Percentiles rank a stretch among this genome's conserved stretches.
phyloP scores from a whole-genome alignment of 495 filamentous ascomycete species.

The Chaetomidium leptoderma region DNA sequence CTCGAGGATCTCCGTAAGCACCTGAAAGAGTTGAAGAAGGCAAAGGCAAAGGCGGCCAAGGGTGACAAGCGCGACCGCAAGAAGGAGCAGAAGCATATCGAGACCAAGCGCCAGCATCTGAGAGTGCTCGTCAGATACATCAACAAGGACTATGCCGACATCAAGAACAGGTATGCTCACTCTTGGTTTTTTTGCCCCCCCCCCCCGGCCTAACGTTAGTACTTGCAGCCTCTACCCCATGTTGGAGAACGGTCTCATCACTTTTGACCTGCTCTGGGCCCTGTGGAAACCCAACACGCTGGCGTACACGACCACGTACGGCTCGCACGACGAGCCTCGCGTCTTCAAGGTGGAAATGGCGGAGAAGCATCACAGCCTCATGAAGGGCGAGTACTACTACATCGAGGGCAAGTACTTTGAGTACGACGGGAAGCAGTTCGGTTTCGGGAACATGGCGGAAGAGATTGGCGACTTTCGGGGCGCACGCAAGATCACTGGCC shows the following conservation, averaged over 20 bases:
- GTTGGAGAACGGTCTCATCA: constrained; percentile 78
- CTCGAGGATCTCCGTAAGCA: constrained; percentile 66
- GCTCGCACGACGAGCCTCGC: constrained; percentile 72
- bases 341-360: constrained; percentile 88
- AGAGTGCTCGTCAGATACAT: constrained; percentile 78
- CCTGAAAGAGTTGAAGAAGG: constrained; percentile 62
- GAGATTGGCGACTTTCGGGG: constrained; percentile 80
- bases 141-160: constrained; percentile 74
- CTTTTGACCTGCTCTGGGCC: constrained; percentile 87
- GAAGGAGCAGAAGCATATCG: constrained; percentile 62
- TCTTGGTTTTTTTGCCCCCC: background rate
- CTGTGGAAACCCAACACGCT: constrained; percentile 88
- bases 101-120: constrained; percentile 61
- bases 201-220: background rate
- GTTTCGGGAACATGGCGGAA: constrained; percentile 56
- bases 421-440: constrained; percentile 69
- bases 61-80: constrained; percentile 55
- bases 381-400: constrained; percentile 74
- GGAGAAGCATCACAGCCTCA: constrained; percentile 64
- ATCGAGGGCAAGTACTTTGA: constrained; percentile 77
- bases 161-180: constrained; percentile 53
- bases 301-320: constrained; percentile 76
- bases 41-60: constrained; percentile 41
- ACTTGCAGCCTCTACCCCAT: constrained; percentile 66
- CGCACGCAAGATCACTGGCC: constrained; percentile 72